Conservation (phyloP, 768 basidiomycete genomes). For the Naganishia vaughanmartiniae region DNA sequence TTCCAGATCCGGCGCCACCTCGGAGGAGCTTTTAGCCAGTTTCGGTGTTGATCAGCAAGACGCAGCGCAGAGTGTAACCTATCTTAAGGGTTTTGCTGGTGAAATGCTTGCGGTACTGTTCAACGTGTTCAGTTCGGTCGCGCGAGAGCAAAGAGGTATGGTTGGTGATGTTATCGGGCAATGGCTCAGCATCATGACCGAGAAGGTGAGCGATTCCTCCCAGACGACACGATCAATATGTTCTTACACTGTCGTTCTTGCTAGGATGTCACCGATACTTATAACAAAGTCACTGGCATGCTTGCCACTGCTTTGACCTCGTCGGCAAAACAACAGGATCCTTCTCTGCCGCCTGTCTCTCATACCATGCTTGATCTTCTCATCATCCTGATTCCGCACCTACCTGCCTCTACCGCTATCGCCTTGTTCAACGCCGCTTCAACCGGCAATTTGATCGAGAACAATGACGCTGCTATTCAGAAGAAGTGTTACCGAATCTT, state of each 20-base stretch:
- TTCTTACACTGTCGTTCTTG: neutral
- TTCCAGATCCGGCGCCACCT: slow-evolving; percentile 54
- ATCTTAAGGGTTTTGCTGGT: slow-evolving; percentile 72
- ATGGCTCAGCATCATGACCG: slow-evolving; percentile 79
- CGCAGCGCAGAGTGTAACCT: slow-evolving; percentile 66
- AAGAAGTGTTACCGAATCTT: slow-evolving; percentile 92
- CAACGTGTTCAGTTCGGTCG: slow-evolving; percentile 88
- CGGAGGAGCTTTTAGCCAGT: slow-evolving; percentile 52
- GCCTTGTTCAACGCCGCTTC: slow-evolving; percentile 70
- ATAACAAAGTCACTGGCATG: slow-evolving; percentile 66
- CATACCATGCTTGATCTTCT: slow-evolving; percentile 74
- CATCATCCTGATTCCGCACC: slow-evolving; percentile 72
- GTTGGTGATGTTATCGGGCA: slow-evolving; percentile 82
- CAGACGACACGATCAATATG: neutral
- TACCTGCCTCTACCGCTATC: slow-evolving; percentile 63
- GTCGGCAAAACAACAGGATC: slow-evolving; percentile 31
- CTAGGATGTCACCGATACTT: slow-evolving; percentile 77
- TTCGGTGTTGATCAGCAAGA: slow-evolving; percentile 61
- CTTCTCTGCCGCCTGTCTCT: slow-evolving; percentile 52
- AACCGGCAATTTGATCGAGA: slow-evolving; percentile 66
- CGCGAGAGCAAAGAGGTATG: slow-evolving; percentile 68
- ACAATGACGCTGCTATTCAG: slow-evolving; percentile 81
- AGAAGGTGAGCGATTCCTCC: slow-evolving; percentile 57
- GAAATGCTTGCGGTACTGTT: slow-evolving; percentile 94
- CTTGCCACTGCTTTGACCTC: slow-evolving; percentile 39